Conservation (phyloP, 1,284 basidiomycete species). For the Laetiporus sulphureus region DNA sequence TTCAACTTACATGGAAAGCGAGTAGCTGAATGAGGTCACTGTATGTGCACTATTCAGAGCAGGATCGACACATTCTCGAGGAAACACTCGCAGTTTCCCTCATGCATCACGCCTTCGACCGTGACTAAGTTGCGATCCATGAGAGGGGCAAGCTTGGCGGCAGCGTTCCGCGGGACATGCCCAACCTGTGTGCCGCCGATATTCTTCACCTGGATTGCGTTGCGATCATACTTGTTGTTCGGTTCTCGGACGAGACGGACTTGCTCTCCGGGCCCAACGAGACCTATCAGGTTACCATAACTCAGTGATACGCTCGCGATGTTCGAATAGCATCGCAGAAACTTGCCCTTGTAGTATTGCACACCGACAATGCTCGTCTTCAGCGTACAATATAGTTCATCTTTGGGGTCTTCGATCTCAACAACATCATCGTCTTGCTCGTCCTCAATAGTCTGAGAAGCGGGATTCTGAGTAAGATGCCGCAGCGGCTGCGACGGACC, state of each 20-base stretch:
- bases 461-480: slow-evolving; percentile 10
- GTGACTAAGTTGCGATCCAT: slow-evolving; percentile 59
- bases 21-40: slow-evolving; percentile 45
- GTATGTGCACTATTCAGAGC: neutral
- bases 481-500: slow-evolving; percentile 12
- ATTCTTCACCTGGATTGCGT: slow-evolving; percentile 77
- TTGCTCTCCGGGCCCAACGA: slow-evolving; percentile 74
- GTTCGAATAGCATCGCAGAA: no score
- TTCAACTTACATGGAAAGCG: slow-evolving; percentile 48
- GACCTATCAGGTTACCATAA: slow-evolving; percentile 46
- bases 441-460: slow-evolving; percentile 21
- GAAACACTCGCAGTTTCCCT: slow-evolving; percentile 64
- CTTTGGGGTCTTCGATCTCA: slow-evolving; percentile 38
- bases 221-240: slow-evolving; percentile 62
- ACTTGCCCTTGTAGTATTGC: slow-evolving; percentile 69
- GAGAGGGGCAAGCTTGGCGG: slow-evolving; percentile 56
- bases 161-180: slow-evolving; percentile 65
- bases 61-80: neutral
- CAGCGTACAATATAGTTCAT: slow-evolving; percentile 61
- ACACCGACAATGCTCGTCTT: slow-evolving; percentile 70
- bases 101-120: slow-evolving; percentile 70
- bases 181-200: slow-evolving; percentile 71
- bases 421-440: slow-evolving; percentile 38
- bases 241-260: slow-evolving; percentile 71
- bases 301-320: no score